A percentile compares a stretch with the other conserved stretches of the same genome.
Evolutionary conservation across 2,329 filamentous ascomycete genomes (phyloP).

Genomic region (Aspergillus ochraceus): DNA sequence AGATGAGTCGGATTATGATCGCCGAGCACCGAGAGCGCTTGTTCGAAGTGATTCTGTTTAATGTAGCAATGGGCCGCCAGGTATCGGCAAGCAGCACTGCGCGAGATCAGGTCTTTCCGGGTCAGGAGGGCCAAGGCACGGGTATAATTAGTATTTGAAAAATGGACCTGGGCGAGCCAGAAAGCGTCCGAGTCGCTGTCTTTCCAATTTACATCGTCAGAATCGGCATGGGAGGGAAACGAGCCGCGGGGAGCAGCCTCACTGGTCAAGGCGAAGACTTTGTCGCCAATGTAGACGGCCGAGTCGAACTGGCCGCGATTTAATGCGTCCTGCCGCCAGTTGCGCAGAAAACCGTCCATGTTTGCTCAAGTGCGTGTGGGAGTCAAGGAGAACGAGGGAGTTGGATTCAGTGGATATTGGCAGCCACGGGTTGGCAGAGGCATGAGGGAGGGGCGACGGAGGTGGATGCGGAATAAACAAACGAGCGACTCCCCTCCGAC

Average conservation of each 20-base stretch:
- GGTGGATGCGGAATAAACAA: background rate
- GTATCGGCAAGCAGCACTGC: conserved; percentile 86
- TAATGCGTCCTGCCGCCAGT: conserved; percentile 92
- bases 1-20: conserved; percentile 93
- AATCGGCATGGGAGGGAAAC: background rate
- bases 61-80: conserved; percentile 92
- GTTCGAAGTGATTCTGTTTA: conserved; percentile 86
- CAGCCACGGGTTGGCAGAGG: background rate
- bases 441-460: background rate
- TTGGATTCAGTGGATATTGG: background rate
- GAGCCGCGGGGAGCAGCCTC: conserved; percentile 29
- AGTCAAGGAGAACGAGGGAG: background rate
- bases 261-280: conserved; percentile 92
- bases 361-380: background rate
- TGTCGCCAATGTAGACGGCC: conserved; percentile 96
- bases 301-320: conserved; percentile 96
- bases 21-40: conserved; percentile 81
- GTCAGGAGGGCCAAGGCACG: conserved; percentile 84
- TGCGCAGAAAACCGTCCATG: conserved; percentile 92
- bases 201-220: conserved; percentile 36
- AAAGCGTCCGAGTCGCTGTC: conserved; percentile 93
- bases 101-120: conserved; percentile 75
- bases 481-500: background rate
- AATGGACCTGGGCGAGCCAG: conserved; percentile 98
- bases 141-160: conserved; percentile 90